phyloP scores from a whole-genome alignment of 441 rosid genomes.

The Omphalea diandra region DNA sequence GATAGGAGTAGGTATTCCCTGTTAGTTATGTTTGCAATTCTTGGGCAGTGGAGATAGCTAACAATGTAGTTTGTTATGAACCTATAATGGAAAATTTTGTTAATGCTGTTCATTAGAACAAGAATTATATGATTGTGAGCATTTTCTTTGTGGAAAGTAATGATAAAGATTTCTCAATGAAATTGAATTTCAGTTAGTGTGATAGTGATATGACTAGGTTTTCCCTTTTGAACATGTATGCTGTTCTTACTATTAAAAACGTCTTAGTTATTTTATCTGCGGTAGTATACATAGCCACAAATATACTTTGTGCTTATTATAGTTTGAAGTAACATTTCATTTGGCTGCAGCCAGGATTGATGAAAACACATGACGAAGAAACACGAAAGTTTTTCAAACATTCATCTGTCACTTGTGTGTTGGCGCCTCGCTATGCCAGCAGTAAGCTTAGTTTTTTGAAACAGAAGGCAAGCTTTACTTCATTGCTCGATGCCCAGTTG shows the following conservation, averaged over 20 bases:
- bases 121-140: background rate
- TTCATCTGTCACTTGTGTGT: conserved; percentile 77
- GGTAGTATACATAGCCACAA: background rate
- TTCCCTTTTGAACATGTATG: background rate
- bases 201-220: background rate
- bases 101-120: background rate
- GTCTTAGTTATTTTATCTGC: too few relatives aligned
- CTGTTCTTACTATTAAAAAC: too few relatives aligned
- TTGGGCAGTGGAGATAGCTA: too few relatives aligned
- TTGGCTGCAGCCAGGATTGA: conserved; percentile 65
- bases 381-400: conserved; percentile 75
- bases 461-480: conserved; percentile 59
- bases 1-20: too few relatives aligned
- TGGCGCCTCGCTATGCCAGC: conserved; percentile 84
- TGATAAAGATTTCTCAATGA: background rate
- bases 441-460: conserved; percentile 71
- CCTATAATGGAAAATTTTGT: background rate
- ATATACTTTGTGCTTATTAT: background rate
- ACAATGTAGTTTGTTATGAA: background rate
- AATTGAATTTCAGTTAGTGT: background rate
- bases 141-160: background rate
- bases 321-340: background rate
- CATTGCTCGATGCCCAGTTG: background rate
- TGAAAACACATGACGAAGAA: conserved; percentile 92
- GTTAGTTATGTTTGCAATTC: too few relatives aligned